A percentile compares a stretch with the other conserved stretches of the same genome.
Evolutionary conservation across 495 filamentous ascomycete species (phyloP).

Genomic region (Friedmanniomyces endolithicus): DNA sequence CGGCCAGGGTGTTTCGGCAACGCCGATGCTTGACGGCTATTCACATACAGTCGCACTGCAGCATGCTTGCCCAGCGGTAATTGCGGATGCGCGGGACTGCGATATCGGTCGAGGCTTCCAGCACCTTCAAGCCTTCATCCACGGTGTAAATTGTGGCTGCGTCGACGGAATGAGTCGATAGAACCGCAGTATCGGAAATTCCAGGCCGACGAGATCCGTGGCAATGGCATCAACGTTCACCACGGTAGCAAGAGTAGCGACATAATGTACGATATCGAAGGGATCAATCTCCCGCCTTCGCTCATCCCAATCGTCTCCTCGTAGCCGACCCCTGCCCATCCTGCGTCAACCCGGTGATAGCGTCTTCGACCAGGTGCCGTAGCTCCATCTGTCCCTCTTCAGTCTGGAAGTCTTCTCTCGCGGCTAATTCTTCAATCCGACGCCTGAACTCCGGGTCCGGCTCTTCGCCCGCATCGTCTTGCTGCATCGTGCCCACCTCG

Average conservation of each 20-base stretch:
- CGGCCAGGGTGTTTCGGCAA: background rate
- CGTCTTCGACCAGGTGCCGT: conserved; percentile 31
- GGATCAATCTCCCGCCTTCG: background rate
- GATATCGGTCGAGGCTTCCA: background rate
- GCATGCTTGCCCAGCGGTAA: background rate
- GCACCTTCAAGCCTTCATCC: background rate
- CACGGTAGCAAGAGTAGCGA: background rate
- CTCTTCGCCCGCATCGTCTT: conserved; percentile 24
- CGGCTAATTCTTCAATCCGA: conserved; percentile 35
- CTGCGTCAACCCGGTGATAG: conserved; percentile 25
- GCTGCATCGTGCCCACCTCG: conserved; percentile 28
- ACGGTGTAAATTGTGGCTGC: background rate
- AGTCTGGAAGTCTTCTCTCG: conserved; percentile 32
- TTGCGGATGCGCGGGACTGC: background rate
- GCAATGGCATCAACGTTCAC: too few species aligned
- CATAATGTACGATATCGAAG: background rate
- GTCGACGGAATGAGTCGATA: background rate
- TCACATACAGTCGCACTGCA: background rate
- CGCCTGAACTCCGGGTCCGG: conserved; percentile 35
- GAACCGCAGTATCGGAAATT: too few species aligned
- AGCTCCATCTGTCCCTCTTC: conserved; percentile 33
- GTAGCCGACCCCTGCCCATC: background rate
- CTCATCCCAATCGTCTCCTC: conserved; percentile 10
- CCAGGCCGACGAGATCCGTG: too few species aligned
- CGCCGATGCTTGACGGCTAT: background rate